Percentiles rank a stretch among this genome's conserved stretches.
phyloP scores from a whole-genome alignment of 441 rosid species.

The Gossypium aridum region DNA sequence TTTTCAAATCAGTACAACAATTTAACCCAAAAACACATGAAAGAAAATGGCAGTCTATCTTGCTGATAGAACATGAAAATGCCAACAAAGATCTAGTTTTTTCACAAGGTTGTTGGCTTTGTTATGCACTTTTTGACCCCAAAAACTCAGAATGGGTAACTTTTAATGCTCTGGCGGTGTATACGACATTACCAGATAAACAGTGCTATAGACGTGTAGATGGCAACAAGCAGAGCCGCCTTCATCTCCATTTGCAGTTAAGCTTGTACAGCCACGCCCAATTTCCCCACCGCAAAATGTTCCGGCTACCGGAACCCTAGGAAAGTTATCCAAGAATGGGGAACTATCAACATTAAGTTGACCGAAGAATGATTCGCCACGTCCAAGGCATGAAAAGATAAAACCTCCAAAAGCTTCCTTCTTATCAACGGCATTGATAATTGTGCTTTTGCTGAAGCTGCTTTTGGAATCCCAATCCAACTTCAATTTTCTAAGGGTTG shows the following conservation, averaged over 20 bases:
- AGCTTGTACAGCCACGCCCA: slow-evolving; percentile 34
- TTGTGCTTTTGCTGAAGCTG: slow-evolving; percentile 12
- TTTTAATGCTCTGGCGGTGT: slow-evolving; percentile 14
- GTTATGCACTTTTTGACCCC: not conserved
- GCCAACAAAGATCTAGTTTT: not conserved
- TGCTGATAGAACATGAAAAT: not conserved
- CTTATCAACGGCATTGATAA: slow-evolving; percentile 6
- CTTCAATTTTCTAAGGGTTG: slow-evolving; percentile 33
- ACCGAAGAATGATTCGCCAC: slow-evolving; percentile 48
- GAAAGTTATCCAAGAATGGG: slow-evolving; percentile 63
- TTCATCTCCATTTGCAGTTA: slow-evolving; percentile 15
- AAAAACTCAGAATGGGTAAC: not conserved
- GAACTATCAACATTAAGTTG: slow-evolving; percentile 39
- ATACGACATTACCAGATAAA: slow-evolving; percentile 52
- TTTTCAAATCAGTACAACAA: not conserved
- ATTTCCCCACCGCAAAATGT: slow-evolving; percentile 66
- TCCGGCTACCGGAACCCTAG: slow-evolving; percentile 61
- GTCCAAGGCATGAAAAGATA: slow-evolving; percentile 47
- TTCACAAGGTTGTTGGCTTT: not conserved
- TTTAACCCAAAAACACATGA: not conserved
- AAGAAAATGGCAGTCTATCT: not conserved
- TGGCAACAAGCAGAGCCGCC: slow-evolving; percentile 13
- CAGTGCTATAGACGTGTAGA: slow-evolving; percentile 61
- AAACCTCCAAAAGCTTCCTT: slow-evolving; percentile 63
- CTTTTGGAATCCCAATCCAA: slow-evolving; percentile 21